phyloP scores from a whole-genome alignment of 2,329 filamentous ascomycete genomes.

The Thyridium curvatum region DNA sequence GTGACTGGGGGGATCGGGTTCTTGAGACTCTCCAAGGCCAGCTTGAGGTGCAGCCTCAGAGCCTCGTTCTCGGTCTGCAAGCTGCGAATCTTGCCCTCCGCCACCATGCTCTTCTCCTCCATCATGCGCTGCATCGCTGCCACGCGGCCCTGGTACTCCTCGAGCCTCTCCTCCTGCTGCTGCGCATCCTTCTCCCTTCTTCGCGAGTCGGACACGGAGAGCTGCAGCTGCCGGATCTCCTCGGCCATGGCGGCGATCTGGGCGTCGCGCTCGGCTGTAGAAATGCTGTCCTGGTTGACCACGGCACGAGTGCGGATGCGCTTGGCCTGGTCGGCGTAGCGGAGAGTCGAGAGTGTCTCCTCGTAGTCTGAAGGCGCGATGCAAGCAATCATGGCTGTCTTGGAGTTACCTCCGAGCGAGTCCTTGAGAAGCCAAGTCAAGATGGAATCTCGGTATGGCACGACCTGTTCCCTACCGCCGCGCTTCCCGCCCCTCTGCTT shows the following conservation, averaged over 20 bases:
- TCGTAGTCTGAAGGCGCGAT: slow-evolving; percentile 95
- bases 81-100: slow-evolving; percentile 88
- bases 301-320: slow-evolving; percentile 89
- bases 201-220: slow-evolving; percentile 60
- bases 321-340: slow-evolving; percentile 97
- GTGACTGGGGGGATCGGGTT: slow-evolving; percentile 73
- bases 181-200: slow-evolving; percentile 71
- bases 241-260: slow-evolving; percentile 94
- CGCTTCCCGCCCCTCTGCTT: slow-evolving; percentile 40
- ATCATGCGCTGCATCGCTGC: slow-evolving; percentile 87
- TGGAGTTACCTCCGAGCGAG: slow-evolving; percentile 90
- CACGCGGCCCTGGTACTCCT: slow-evolving; percentile 92
- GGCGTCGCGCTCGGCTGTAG: slow-evolving; percentile 85
- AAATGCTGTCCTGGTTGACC: slow-evolving; percentile 93
- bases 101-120: slow-evolving; percentile 87
- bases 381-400: slow-evolving; percentile 98
- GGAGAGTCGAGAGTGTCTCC: slow-evolving; percentile 89
- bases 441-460: slow-evolving; percentile 90
- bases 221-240: slow-evolving; percentile 80
- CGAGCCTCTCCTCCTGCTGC: slow-evolving; percentile 74
- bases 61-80: slow-evolving; percentile 88
- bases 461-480: slow-evolving; percentile 55
- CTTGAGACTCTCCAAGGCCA: slow-evolving; percentile 79
- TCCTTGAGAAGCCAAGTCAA: slow-evolving; percentile 87
- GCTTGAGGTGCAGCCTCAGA: slow-evolving; percentile 76